phyloP scores from a whole-genome alignment of 345 rosid genomes.

The Cardiospermum halicacabum region DNA sequence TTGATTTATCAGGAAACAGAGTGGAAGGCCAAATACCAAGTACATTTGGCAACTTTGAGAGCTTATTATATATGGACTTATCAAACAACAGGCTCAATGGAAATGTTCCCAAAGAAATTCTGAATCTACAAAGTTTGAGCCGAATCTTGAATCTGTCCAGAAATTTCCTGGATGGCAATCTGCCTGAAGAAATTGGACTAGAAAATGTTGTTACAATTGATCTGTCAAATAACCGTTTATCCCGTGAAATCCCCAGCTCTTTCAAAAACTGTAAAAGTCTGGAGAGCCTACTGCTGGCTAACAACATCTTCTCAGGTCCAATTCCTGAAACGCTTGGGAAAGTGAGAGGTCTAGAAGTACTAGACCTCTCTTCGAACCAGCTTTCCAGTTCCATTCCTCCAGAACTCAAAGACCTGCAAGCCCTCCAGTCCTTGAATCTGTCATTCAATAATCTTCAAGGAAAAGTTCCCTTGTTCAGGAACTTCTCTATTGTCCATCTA shows the following conservation, averaged over 20 bases:
- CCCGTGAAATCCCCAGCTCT: constrained; percentile 36
- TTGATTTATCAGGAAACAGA: constrained; percentile 40
- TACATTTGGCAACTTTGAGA: constrained; percentile 34
- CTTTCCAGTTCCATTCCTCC: constrained; percentile 44
- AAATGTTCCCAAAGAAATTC: constrained; percentile 40
- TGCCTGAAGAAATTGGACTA: constrained; percentile 35
- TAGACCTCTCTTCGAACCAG: constrained; percentile 45
- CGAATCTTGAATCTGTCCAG: constrained; percentile 31
- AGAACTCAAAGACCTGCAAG: constrained; percentile 29
- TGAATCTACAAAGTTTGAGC: constrained; percentile 37
- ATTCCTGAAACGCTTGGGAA: constrained; percentile 32
- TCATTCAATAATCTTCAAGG: constrained; percentile 47
- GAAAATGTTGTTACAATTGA: constrained; percentile 36
- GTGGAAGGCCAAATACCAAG: constrained; percentile 35
- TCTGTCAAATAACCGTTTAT: constrained; percentile 35
- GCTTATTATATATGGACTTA: constrained; percentile 37
- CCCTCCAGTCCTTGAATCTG: constrained; percentile 39
- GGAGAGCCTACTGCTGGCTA: constrained; percentile 39
- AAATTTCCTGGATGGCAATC: constrained; percentile 33
- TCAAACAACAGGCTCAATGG: constrained; percentile 45
- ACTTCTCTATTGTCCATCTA: constrained; percentile 9
- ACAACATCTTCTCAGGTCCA: constrained; percentile 33
- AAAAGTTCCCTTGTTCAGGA: constrained; percentile 28
- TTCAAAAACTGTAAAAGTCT: constrained; percentile 39
- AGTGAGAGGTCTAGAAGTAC: constrained; percentile 34